These are phyloP conservation scores for Trichoderma guizhouense DNA, from an alignment of 2,329 filamentous ascomycete species.

Conservation along the genomic window DNA sequence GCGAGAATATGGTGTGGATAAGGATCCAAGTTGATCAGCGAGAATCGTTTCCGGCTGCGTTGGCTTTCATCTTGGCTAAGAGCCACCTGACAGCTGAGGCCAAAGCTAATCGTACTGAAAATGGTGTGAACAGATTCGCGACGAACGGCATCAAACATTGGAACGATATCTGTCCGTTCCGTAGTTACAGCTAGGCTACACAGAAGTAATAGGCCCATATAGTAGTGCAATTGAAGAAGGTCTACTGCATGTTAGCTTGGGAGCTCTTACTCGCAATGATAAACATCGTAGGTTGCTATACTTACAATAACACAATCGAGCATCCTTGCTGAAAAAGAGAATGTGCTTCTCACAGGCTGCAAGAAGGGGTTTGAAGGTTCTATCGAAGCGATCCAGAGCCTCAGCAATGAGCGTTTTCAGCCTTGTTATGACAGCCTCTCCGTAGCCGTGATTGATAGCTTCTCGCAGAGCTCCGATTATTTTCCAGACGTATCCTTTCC, in stretches of 20 bases:
- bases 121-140: not conserved
- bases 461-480: not conserved
- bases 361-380: not conserved
- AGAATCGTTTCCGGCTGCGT: not conserved
- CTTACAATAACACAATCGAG: constrained; percentile 5
- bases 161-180: not conserved
- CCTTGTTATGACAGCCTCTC: not conserved
- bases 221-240: constrained; percentile 1
- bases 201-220: not conserved
- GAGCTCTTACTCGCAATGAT: not conserved
- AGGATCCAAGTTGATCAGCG: not conserved
- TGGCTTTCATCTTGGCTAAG: not conserved
- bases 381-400: not conserved
- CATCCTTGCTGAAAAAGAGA: not conserved
- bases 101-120: not conserved
- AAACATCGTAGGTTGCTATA: not conserved
- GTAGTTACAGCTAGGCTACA: not conserved
- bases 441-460: not conserved
- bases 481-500: constrained; percentile 7
- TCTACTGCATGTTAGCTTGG: not conserved
- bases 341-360: not conserved
- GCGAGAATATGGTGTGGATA: constrained; percentile 9
- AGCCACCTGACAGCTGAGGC: not conserved
- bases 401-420: not conserved
- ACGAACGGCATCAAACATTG: not conserved